These are phyloP conservation scores for Phytopythium oedochilum DNA, from an alignment of 352 stramenopile species.

Conservation along the genomic window DNA sequence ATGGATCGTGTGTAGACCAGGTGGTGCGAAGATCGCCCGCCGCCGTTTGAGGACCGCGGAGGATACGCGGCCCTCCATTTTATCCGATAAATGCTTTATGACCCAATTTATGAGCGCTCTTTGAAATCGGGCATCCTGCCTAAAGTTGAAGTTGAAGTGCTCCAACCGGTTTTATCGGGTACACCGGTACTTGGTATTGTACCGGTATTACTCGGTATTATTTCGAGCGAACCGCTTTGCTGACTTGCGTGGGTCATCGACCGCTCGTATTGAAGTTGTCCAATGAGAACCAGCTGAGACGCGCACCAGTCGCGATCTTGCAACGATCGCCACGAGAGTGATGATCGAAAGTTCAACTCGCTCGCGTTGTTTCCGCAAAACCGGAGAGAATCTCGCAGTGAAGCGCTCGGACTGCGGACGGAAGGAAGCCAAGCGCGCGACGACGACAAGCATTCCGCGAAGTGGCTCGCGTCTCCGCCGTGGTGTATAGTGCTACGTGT, in stretches of 20 bases:
- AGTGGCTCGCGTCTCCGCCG: background rate
- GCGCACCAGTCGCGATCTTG: background rate
- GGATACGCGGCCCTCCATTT: background rate
- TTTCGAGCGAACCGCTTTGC: background rate
- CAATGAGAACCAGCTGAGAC: background rate
- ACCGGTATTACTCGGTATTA: background rate
- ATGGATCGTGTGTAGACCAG: background rate
- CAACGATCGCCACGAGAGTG: background rate
- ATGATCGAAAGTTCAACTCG: constrained; percentile 5
- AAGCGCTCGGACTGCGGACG: background rate
- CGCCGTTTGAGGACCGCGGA: background rate
- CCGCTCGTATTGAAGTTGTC: background rate
- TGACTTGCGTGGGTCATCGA: background rate
- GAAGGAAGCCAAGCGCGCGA: background rate
- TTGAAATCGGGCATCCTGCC: too few species aligned
- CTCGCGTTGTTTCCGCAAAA: background rate
- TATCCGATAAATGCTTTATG: background rate
- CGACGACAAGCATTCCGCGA: background rate
- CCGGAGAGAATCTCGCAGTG: too few species aligned
- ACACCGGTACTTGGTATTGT: background rate
- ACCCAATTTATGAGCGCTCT: too few species aligned
- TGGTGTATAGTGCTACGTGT: background rate
- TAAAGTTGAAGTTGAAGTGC: background rate
- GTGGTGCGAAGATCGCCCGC: background rate
- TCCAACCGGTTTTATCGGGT: background rate